These are phyloP conservation scores for Closterium sp. DNA, from an alignment of 139 green algal species.

Conservation along the genomic window DNA sequence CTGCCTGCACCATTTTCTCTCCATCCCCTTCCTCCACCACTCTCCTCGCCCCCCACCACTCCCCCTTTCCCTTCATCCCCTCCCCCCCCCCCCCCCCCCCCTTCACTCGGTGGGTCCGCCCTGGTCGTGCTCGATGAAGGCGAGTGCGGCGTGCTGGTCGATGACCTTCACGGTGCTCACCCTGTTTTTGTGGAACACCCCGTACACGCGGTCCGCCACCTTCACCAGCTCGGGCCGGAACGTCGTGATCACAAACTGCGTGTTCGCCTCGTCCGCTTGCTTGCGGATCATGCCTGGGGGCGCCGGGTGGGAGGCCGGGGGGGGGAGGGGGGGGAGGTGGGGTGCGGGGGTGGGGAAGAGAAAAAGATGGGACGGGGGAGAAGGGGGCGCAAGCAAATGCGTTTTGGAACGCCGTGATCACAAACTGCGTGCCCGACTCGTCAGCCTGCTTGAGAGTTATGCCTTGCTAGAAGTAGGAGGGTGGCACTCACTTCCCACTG, in stretches of 20 bases:
- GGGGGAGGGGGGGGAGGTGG: too few species aligned
- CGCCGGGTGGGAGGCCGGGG: too few species aligned
- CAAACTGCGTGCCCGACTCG: conserved; percentile 83
- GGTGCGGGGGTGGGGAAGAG: too few species aligned
- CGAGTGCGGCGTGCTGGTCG: conserved; percentile 67
- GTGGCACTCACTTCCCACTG: conserved; percentile 70
- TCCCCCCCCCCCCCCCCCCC: background rate
- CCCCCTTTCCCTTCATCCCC: background rate
- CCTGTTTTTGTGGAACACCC: conserved; percentile 83
- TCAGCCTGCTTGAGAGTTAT: conserved; percentile 53
- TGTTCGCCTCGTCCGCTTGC: conserved; percentile 64
- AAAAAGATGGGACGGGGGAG: background rate
- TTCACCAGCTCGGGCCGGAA: conserved; percentile 90
- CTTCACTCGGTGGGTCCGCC: conserved; percentile 41
- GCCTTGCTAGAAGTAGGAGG: too few species aligned
- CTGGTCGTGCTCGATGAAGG: conserved; percentile 72
- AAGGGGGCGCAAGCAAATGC: too few species aligned
- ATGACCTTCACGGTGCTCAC: conserved; percentile 69
- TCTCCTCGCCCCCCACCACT: too few species aligned
- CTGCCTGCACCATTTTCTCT: background rate
- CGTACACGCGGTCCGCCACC: conserved; percentile 81
- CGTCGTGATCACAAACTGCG: conserved; percentile 98
- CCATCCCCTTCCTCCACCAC: too few species aligned
- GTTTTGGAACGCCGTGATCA: conserved; percentile 85
- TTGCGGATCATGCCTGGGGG: conserved; percentile 47